These are phyloP conservation scores for Malassezia sp. DNA, from an alignment of 1,284 basidiomycete species.

Conservation along the genomic window DNA sequence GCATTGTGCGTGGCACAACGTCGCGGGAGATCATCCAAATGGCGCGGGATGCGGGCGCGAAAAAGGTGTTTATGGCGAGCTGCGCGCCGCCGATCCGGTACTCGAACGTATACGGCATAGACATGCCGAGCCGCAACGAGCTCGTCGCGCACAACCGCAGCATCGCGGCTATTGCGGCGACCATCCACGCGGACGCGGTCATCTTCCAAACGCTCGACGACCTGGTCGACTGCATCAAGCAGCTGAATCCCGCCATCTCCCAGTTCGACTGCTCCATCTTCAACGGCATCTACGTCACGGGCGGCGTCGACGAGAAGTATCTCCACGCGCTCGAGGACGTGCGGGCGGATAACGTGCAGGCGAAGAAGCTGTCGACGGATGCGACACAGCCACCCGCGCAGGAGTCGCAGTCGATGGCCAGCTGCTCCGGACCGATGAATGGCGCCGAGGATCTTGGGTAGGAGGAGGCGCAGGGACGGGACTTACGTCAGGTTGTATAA, in stretches of 20 bases:
- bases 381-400: no score
- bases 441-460: slow-evolving; percentile 38
- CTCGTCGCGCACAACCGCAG: slow-evolving; percentile 80
- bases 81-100: slow-evolving; percentile 92
- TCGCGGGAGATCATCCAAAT: slow-evolving; percentile 99
- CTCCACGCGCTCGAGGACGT: slow-evolving; percentile 64
- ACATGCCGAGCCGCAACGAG: slow-evolving; percentile 91
- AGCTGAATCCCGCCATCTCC: slow-evolving; percentile 69
- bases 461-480: slow-evolving; percentile 9
- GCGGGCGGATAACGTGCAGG: slow-evolving; percentile 73
- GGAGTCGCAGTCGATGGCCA: slow-evolving; percentile 22
- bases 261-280: slow-evolving; percentile 96
- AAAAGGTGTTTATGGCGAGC: slow-evolving; percentile 88
- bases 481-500: slow-evolving; percentile 10
- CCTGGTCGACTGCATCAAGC: slow-evolving; percentile 72
- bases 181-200: slow-evolving; percentile 89
- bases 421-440: slow-evolving; percentile 43
- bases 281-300: slow-evolving; percentile 90
- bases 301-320: slow-evolving; percentile 81
- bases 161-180: slow-evolving; percentile 62
- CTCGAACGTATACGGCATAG: slow-evolving; percentile 97
- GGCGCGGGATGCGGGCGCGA: slow-evolving; percentile 98
- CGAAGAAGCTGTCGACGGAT: slow-evolving; percentile 32
- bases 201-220: slow-evolving; percentile 94
- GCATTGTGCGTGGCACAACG: slow-evolving; percentile 95